A percentile compares a stretch with the other conserved stretches of the same genome.
phyloP scores from a whole-genome alignment of 768 basidiomycete genomes.

The Tricholoma saponaceum region DNA sequence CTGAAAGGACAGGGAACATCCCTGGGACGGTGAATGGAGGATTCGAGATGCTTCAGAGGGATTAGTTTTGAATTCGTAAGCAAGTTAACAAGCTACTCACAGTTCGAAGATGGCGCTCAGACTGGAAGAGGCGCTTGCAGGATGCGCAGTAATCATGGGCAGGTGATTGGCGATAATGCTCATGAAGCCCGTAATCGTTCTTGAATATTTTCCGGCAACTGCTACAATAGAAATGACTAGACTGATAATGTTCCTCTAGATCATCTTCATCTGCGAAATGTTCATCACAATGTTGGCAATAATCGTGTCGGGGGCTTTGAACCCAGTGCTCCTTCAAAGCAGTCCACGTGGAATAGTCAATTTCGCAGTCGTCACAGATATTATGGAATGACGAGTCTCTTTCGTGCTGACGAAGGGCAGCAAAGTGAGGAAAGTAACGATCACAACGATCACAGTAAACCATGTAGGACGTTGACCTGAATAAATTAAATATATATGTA shows the following conservation, averaged over 20 bases:
- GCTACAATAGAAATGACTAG: slow-evolving; percentile 39
- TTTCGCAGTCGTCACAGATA: slow-evolving; percentile 40
- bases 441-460: slow-evolving; percentile 35
- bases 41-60: slow-evolving; percentile 42
- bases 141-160: slow-evolving; percentile 38
- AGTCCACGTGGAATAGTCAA: slow-evolving; percentile 36
- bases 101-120: slow-evolving; percentile 29
- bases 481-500: too few relatives aligned
- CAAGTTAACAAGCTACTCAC: slow-evolving; percentile 8
- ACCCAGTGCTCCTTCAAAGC: slow-evolving; percentile 49
- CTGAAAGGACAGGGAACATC: slow-evolving; percentile 30
- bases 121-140: slow-evolving; percentile 42
- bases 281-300: slow-evolving; percentile 47
- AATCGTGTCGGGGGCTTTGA: slow-evolving; percentile 44
- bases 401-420: slow-evolving; percentile 32
- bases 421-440: slow-evolving; percentile 25
- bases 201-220: slow-evolving; percentile 39
- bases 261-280: slow-evolving; percentile 32
- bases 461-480: too few relatives aligned
- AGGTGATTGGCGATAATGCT: slow-evolving; percentile 45
- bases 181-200: slow-evolving; percentile 32
- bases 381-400: slow-evolving; percentile 34
- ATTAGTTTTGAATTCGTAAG: slow-evolving; percentile 1
- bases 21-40: slow-evolving; percentile 43
- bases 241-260: slow-evolving; percentile 37